Base-by-base conservation (phyloP, 495 filamentous ascomycete genomes). In the Xylaria longipes region DNA sequence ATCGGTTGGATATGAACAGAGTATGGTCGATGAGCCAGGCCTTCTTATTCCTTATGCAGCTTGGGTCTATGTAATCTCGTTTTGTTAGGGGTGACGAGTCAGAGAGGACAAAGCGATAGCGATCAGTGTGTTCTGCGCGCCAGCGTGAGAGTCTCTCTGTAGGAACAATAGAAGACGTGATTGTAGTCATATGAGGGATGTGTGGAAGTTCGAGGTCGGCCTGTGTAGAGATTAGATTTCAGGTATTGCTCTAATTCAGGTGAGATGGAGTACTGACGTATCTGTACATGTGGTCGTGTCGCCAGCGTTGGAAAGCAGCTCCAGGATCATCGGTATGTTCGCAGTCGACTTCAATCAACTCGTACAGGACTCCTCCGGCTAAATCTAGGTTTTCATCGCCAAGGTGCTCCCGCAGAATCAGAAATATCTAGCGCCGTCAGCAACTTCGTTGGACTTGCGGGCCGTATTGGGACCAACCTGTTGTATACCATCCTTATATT, bases 1-100 rank as follows among this genome's bases (percentile, higher is more conserved):
- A 69, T 46, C 75, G 70, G 1, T 74, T 71, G 27, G 78, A 80
- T 14, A 80, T 69, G 41, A 77, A 80, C 25, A 78, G 43, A 17
- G 78, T 80, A 54, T 80, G 76, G 31, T 80, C 78, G 62, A 80
- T 80, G 25, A 78, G 73, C 78, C 78, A 80, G 29, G 75, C 69
- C 71, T 80, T 80, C 11, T 75, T 68, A 27, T 72, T 74, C 11
- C 78, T 74, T 67, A 80, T 75, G 58, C 76, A 77, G 43, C 78
- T 77, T 5, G 73, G 69, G 43, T 75, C 73, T 43, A 70, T 54
- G 11, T 69, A 76, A 9, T 52, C 72, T 27, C 73, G 50, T 12
- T 74, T 60, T 11, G 52, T 27, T 27, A 72, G 66, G 8, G 76
- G 69, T 6, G 75, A 76, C 2, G 76, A 75, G 25, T 80, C 78